These are phyloP conservation scores for Fusarium sp. DNA, from an alignment of 2,329 filamentous ascomycete genomes.

Conservation along the genomic window DNA sequence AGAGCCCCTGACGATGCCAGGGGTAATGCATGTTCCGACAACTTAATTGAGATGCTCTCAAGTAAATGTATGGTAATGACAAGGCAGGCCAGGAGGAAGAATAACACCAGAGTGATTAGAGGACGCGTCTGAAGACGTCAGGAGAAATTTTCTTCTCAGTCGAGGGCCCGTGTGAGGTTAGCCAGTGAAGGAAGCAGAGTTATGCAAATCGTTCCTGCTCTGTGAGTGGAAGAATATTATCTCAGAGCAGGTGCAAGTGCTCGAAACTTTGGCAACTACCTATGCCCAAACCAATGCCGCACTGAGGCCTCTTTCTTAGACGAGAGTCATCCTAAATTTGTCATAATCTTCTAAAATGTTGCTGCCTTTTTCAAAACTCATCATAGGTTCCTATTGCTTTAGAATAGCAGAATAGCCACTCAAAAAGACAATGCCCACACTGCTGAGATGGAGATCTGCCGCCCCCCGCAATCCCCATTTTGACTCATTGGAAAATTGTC, in stretches of 20 bases:
- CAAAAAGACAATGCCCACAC: conserved; percentile 8
- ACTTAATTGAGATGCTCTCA: conserved; percentile 25
- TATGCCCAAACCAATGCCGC: not conserved
- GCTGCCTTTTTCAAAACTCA: not conserved
- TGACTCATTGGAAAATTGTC: conserved; percentile 4
- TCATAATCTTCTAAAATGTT: not conserved
- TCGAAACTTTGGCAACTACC: not conserved
- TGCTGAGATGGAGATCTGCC: conserved; percentile 37
- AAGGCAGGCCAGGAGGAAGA: conserved; percentile 13
- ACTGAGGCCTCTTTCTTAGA: too few species aligned
- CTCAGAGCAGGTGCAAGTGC: not conserved
- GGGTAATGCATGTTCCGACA: conserved; percentile 21
- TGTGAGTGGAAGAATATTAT: not conserved
- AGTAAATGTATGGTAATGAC: conserved; percentile 29
- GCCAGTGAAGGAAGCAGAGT: not conserved
- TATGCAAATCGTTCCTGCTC: not conserved
- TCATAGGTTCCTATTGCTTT: not conserved
- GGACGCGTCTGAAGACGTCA: not conserved
- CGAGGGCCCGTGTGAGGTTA: not conserved
- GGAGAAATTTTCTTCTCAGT: not conserved
- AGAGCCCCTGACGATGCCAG: conserved; percentile 18
- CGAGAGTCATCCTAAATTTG: not conserved
- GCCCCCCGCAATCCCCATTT: conserved; percentile 38
- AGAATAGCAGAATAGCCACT: not conserved
- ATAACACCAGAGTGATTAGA: not conserved